Percentiles rank a stretch among this genome's conserved stretches.
Evolutionary conservation across 495 filamentous ascomycete genomes (phyloP).

Genomic region (Penicillium diatomitis): DNA sequence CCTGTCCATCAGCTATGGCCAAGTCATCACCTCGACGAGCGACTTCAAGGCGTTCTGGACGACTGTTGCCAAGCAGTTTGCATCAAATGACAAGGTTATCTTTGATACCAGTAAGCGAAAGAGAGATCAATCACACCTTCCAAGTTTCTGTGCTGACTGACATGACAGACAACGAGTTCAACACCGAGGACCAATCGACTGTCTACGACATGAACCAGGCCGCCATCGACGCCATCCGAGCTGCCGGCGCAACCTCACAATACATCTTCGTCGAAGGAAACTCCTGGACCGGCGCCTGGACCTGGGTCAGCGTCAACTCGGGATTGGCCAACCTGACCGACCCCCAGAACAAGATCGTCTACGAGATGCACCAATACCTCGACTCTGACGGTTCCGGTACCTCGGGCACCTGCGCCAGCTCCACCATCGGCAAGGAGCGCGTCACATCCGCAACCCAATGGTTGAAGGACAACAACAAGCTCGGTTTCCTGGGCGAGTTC

Average conservation of each 20-base stretch:
- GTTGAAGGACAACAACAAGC: slow-evolving; percentile 58
- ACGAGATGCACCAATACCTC: slow-evolving; percentile 43
- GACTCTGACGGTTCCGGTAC: slow-evolving; percentile 57
- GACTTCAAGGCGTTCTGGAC: slow-evolving; percentile 56
- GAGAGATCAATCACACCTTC: not conserved
- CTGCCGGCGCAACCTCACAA: slow-evolving; percentile 55
- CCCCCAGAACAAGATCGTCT: slow-evolving; percentile 52
- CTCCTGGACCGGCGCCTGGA: slow-evolving; percentile 55
- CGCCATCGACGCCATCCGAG: slow-evolving; percentile 62
- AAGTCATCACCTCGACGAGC: slow-evolving; percentile 52
- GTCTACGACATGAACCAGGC: slow-evolving; percentile 65
- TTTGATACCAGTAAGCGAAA: slow-evolving; percentile 38
- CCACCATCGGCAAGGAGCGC: slow-evolving; percentile 55
- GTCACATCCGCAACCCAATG: slow-evolving; percentile 56
- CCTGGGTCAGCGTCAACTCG: slow-evolving; percentile 40
- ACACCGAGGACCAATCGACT: slow-evolving; percentile 59
- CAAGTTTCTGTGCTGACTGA: slow-evolving; percentile 12
- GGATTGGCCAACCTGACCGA: slow-evolving; percentile 52
- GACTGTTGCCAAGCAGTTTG: slow-evolving; percentile 53
- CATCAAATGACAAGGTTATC: slow-evolving; percentile 51
- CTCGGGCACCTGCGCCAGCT: slow-evolving; percentile 45
- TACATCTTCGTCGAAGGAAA: slow-evolving; percentile 70
- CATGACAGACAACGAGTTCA: slow-evolving; percentile 61
- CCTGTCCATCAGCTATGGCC: slow-evolving; percentile 40
- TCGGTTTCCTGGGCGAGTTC: slow-evolving; percentile 61